A percentile compares a stretch with the other conserved stretches of the same genome.
Conservation (phyloP, 176 grass and related monocot genomes). For the Juncus effusus region DNA sequence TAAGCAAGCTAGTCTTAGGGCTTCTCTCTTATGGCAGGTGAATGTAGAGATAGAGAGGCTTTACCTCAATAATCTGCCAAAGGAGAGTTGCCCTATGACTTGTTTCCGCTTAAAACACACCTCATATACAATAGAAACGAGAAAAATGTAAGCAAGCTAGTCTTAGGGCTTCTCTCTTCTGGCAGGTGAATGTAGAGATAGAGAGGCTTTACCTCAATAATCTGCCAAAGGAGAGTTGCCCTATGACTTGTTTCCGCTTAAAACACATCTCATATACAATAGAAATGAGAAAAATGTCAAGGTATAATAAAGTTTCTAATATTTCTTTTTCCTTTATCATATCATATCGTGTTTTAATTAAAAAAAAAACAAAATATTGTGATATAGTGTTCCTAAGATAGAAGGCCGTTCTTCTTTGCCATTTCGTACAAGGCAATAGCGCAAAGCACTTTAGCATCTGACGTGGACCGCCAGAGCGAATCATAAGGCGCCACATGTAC, state of each 20-base stretch:
- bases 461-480: constrained; percentile 55
- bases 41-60: constrained; percentile 5
- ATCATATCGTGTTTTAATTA: too few species aligned
- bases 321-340: too few species aligned
- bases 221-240: constrained; percentile 79
- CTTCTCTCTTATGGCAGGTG: constrained; percentile 55
- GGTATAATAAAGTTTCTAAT: too few species aligned
- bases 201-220: neutral
- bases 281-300: too few species aligned
- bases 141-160: constrained; percentile 28
- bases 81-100: constrained; percentile 70
- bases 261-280: too few species aligned
- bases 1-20: constrained; percentile 45
- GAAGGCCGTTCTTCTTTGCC: constrained; percentile 65
- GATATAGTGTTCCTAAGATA: constrained; percentile 21
- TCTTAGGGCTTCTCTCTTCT: constrained; percentile 51
- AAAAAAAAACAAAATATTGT: neutral
- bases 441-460: constrained; percentile 61
- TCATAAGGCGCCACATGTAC: constrained; percentile 56
- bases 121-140: too few species aligned
- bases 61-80: constrained; percentile 30
- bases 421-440: constrained; percentile 90
- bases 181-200: constrained; percentile 29
- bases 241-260: constrained; percentile 44
- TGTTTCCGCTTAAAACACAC: constrained; percentile 20